Conservation (phyloP, 176 grass and related monocot genomes). For the Musa acuminata region DNA sequence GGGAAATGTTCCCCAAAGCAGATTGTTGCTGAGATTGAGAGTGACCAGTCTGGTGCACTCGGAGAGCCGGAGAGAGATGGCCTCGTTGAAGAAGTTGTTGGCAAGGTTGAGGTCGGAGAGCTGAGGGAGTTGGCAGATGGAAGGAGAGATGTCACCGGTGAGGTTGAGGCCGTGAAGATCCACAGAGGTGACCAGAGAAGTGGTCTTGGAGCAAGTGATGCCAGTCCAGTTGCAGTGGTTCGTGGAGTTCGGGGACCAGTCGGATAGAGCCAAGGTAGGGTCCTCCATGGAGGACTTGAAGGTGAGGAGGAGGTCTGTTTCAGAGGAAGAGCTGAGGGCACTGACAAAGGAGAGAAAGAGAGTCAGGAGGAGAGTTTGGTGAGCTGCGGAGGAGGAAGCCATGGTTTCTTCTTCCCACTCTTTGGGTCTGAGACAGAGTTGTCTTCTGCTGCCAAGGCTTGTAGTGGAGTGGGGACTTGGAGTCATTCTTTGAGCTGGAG, state of each 20-base stretch:
- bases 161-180: slow-evolving; percentile 44
- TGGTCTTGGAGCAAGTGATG: slow-evolving; percentile 31
- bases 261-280: slow-evolving; percentile 38
- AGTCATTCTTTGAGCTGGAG: background rate
- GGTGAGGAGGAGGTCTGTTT: slow-evolving; percentile 40
- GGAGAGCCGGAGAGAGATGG: slow-evolving; percentile 50
- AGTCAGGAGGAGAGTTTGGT: slow-evolving; percentile 17
- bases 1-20: slow-evolving; percentile 58
- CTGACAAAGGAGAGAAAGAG: slow-evolving; percentile 11
- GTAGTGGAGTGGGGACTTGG: background rate
- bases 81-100: slow-evolving; percentile 55
- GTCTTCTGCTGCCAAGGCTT: background rate
- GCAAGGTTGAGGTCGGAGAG: slow-evolving; percentile 48
- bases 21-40: slow-evolving; percentile 51
- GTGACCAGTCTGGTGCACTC: slow-evolving; percentile 38
- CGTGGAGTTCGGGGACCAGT: slow-evolving; percentile 32
- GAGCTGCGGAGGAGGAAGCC: slow-evolving; percentile 10
- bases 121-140: slow-evolving; percentile 43
- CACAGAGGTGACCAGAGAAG: slow-evolving; percentile 19
- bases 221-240: slow-evolving; percentile 57
- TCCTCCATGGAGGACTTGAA: slow-evolving; percentile 50
- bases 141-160: slow-evolving; percentile 38
- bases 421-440: background rate
- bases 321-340: slow-evolving; percentile 8
- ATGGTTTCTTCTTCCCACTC: slow-evolving; percentile 20